Evolutionary conservation across 441 rosid species (phyloP).

Genomic region (Erodium texanum): DNA sequence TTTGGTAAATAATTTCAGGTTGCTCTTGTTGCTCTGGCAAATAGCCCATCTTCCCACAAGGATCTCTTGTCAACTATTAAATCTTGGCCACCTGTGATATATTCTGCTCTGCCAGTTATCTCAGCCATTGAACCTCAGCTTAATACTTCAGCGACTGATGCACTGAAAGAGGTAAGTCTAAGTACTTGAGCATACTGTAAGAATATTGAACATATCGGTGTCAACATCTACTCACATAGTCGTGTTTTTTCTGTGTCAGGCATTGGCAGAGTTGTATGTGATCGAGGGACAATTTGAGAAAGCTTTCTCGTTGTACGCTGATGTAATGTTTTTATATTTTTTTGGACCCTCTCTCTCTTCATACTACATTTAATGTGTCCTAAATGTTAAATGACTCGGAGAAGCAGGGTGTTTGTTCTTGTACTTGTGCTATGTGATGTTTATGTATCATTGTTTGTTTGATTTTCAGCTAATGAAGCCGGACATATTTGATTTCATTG

Average conservation of each 20-base stretch:
- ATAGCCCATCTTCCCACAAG: slow-evolving; percentile 68
- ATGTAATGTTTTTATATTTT: slow-evolving; percentile 52
- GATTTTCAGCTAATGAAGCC: slow-evolving; percentile 89
- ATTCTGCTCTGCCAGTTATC: slow-evolving; percentile 81
- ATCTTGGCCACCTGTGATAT: slow-evolving; percentile 83
- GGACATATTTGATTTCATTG: slow-evolving; percentile 76
- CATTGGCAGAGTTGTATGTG: slow-evolving; percentile 83
- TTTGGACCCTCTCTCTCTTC: not conserved
- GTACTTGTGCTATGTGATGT: slow-evolving; percentile 12
- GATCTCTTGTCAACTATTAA: slow-evolving; percentile 86
- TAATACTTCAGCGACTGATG: slow-evolving; percentile 75
- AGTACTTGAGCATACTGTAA: slow-evolving; percentile 7
- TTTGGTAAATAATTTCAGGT: slow-evolving; percentile 42
- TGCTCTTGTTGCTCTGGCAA: slow-evolving; percentile 96
- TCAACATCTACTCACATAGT: slow-evolving; percentile 7
- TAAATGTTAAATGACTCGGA: not conserved
- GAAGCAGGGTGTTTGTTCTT: not conserved
- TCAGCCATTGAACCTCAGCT: slow-evolving; percentile 95
- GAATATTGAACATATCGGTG: slow-evolving; percentile 18
- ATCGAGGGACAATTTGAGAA: slow-evolving; percentile 82
- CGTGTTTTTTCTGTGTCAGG: slow-evolving; percentile 38
- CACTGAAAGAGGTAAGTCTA: slow-evolving; percentile 75
- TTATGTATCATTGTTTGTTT: slow-evolving; percentile 11
- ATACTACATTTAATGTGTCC: not conserved
- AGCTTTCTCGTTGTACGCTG: slow-evolving; percentile 89